These are phyloP conservation scores for Vanilla planifolia DNA, from an alignment of 106 monocot species.

Conservation along the genomic window DNA sequence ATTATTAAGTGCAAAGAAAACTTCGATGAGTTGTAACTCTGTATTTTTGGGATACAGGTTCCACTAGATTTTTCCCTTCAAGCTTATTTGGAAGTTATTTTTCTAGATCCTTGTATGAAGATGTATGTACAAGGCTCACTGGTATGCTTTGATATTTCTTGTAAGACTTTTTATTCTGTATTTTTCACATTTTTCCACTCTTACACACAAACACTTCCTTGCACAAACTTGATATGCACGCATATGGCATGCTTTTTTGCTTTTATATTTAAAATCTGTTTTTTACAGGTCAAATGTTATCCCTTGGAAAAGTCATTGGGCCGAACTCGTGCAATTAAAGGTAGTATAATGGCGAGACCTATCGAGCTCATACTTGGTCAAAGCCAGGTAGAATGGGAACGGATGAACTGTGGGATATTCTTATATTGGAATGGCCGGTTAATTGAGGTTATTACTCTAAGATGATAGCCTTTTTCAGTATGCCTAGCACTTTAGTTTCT, in stretches of 20 bases:
- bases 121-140: conserved; percentile 66
- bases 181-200: not conserved
- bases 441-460: conserved; percentile 77
- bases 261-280: not conserved
- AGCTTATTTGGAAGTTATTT: conserved; percentile 74
- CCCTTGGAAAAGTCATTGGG: conserved; percentile 51
- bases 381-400: conserved; percentile 54
- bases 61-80: conserved; percentile 77
- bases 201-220: no score
- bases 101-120: conserved; percentile 64
- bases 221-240: no score
- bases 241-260: not conserved
- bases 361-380: conserved; percentile 49
- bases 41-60: conserved; percentile 30
- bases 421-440: conserved; percentile 86
- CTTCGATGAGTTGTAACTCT: not conserved
- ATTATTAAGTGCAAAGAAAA: not conserved
- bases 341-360: conserved; percentile 37
- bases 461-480: no score
- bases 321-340: conserved; percentile 37
- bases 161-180: not conserved
- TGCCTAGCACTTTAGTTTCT: no score
- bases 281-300: conserved; percentile 49
- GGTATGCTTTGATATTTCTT: conserved; percentile 23
- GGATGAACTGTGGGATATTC: conserved; percentile 66